These are phyloP conservation scores for Prunus mongolica DNA, from an alignment of 306 rosid genomes.

Conservation along the genomic window DNA sequence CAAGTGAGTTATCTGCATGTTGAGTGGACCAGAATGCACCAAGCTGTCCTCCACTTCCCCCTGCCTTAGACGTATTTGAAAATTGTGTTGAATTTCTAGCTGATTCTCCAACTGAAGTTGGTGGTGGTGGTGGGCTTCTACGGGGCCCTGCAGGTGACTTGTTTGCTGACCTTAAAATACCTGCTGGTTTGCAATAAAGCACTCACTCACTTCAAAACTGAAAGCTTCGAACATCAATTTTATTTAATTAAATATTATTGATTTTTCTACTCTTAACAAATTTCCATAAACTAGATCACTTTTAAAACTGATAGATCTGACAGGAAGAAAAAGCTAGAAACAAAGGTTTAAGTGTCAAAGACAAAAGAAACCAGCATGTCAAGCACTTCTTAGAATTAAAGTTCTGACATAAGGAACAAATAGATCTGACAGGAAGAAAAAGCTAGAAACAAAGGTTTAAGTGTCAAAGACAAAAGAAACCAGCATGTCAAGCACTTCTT, in stretches of 20 bases:
- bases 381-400: not conserved
- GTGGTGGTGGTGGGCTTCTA: conserved; percentile 77
- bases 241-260: not conserved
- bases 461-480: not conserved
- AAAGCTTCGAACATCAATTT: conserved; percentile 5
- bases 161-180: conserved; percentile 44
- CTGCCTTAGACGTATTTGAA: conserved; percentile 45
- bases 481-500: not conserved
- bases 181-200: conserved; percentile 39
- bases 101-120: conserved; percentile 57
- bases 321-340: not conserved
- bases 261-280: not conserved
- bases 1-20: conserved; percentile 59
- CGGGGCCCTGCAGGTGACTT: conserved; percentile 61
- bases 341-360: not conserved
- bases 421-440: not conserved
- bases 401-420: not conserved
- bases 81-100: conserved; percentile 55
- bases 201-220: conserved; percentile 1
- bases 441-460: not conserved
- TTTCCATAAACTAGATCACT: not conserved
- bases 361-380: not conserved
- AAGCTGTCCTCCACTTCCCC: conserved; percentile 58
- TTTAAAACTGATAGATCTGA: not conserved
- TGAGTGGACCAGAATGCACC: conserved; percentile 93